Conservation (phyloP, 2,329 filamentous ascomycete species). For the Fusarium sulawesiense region DNA sequence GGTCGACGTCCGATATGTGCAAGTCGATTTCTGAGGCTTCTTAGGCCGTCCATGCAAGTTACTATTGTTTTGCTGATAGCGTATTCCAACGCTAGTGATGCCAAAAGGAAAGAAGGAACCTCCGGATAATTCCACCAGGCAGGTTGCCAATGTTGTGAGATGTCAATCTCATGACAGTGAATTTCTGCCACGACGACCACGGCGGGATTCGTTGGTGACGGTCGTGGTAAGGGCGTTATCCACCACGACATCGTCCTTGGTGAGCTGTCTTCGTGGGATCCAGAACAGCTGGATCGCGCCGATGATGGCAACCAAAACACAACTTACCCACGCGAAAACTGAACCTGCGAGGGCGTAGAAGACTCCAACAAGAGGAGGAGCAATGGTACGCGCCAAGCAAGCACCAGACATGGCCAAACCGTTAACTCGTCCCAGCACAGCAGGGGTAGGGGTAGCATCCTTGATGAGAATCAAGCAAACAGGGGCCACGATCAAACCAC, state of each 20-base stretch:
- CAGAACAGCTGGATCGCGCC: conserved; percentile 39
- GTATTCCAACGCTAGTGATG: not conserved
- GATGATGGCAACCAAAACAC: conserved; percentile 43
- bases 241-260: conserved; percentile 24
- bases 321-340: conserved; percentile 57
- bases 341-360: conserved; percentile 71
- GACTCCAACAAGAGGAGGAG: conserved; percentile 74
- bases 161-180: conserved; percentile 10
- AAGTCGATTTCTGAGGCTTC: not conserved
- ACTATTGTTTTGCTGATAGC: not conserved
- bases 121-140: not conserved
- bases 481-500: conserved; percentile 76
- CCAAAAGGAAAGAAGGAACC: not conserved
- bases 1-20: not conserved
- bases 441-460: conserved; percentile 72
- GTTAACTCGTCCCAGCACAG: conserved; percentile 76
- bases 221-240: conserved; percentile 35
- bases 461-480: conserved; percentile 78
- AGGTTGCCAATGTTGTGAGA: not conserved
- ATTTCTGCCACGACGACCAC: conserved; percentile 23
- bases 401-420: conserved; percentile 77
- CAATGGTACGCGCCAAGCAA: conserved; percentile 76
- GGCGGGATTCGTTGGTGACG: conserved; percentile 30
- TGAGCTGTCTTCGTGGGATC: conserved; percentile 31
- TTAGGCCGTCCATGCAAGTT: not conserved